Base-by-base conservation (phyloP, 2,329 filamentous ascomycete species). In the Aspergillus tubingensis region DNA sequence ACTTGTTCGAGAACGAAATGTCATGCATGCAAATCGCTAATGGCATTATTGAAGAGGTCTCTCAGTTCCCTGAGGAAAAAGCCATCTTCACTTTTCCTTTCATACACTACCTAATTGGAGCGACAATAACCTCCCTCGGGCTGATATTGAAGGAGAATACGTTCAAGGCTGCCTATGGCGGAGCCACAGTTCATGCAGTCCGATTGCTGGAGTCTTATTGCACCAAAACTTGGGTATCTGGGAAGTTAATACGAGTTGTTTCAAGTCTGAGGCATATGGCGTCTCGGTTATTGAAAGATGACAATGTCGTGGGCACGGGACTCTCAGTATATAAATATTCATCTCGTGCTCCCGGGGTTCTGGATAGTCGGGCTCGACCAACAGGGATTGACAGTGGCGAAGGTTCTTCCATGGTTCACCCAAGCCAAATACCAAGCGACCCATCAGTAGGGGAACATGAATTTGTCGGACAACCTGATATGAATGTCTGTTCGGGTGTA, bases 81-180 rank as follows among this genome's bases (percentile, higher is more conserved):
- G 60, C 65, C 1, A 60, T 62, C 36, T 69, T 63, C 44, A 66
- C 65, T 0, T 70, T 68, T 39, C 67, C 68, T 2, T 69, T 70
- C 27, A 21, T 69, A 23, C 66, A 69, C 23, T 65, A 65, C 23
- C 36, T 69, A 2, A 62, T 65, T 3, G 63, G 55, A 8, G 65
- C 67, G 1, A 66, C 64, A 2, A 66, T 69, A 3, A 62, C 66
- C 15, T 63, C 66, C 1, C 27, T 69, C 8, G 66, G 66, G 2
- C 38, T 69, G 2, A 65, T 69, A 8, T 59, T 67, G 8, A 68
- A 62, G 17, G 59, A 67, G 15, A 56, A 58, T 17, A 57, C 59
- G 2, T 68, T 66, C 21, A 68, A 59, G 27, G 23, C 21, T 19
- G 41, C 19, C 3, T 65, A 68, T 44, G 66, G 65, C 1, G 8